Evolutionary conservation across 2,329 filamentous ascomycete species (phyloP), one percentile per base, ranked within the genome.

Genomic region (Fragosphaeria purpurea): DNA sequence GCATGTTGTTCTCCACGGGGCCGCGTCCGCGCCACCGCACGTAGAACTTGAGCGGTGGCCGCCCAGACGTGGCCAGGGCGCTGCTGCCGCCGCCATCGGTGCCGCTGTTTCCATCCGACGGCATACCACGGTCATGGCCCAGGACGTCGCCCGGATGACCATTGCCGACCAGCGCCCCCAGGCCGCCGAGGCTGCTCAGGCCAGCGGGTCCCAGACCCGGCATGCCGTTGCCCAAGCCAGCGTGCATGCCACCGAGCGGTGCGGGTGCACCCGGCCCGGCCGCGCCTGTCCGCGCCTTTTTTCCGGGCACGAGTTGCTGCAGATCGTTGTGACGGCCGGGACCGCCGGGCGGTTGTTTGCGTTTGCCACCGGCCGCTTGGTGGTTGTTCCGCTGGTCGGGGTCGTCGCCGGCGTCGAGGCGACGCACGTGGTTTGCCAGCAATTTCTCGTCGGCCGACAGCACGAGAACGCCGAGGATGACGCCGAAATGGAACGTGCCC

Each of bases 401-500:
- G 40, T 58, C 56, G 44, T 57, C 56, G 33, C 55, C 55, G 42
- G 53, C 53, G 12, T 58, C 57, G 42, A 58, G 53, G 7, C 51
- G 52, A 44, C 55, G 52, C 50, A 59, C 57, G 50, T 65, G 61
- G 46, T 44, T 43, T 9, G 60, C 51, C 8, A 65, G 46, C 38
- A 52, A 46, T 33, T 54, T 51, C 51, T 61, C 52, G 48, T 62
- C 56, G 30, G 52, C 52, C 3, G 59, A 57, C 11, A 63, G 45
- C 4, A 62, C 48, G 59, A 65, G 62, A 30, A 62, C 55, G 39
- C 63, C 62, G 32, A 62, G 53, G 5, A 64, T 37, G 32, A 62
- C 50, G 13, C 64, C 58, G 51, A 64, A 63, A 50, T 66, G 55
- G 44, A 65, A 63, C 12, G 57, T 55, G 39, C 53, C 61, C 50